Base-by-base conservation (phyloP, 2,329 filamentous ascomycete species). In the Juglanconis sp. region DNA sequence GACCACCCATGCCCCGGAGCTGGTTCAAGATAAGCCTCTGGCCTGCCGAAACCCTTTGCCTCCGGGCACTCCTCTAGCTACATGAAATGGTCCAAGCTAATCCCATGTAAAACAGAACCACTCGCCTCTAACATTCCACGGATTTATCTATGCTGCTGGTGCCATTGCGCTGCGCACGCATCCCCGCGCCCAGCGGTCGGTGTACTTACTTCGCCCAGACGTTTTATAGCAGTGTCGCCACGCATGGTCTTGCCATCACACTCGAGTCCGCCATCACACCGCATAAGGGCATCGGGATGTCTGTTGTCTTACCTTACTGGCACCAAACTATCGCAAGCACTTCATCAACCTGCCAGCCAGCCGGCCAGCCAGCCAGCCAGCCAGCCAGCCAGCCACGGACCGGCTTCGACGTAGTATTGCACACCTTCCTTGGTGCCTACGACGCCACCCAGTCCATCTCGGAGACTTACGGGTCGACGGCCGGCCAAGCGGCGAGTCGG, bases 41-140 rank as follows among this genome's bases (percentile, higher is more conserved):
- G n/a, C 38, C 38, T 42, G 38, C 38, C 38, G 38, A 15, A 42
- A 42, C 38, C 38, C 38, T 42, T 31, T 59, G 24, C 50, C 48
- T 46, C 50, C 35, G 57, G 57, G 36, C 50, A 31, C 24, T 59
- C 51, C 51, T 50, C 57, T 59, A 59, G 57, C 57, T 42, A 55
- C 51, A 59, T 42, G 36, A 42, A 15, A 55, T 53, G 38, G 57
- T 55, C 51, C 32, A 36, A 59, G 51, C 51, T 59, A 59, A 47
- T 38, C 13, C 35, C 11, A 40, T 42, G 56, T 53, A 32, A 47
- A 48, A 35, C 57, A 53, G 32, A 51, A 15, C 11, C 57, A 8
- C 38, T 42, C n/a, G 38, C 38, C 38, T 42, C 11, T 24, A 24
- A 24, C 24, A 24, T 24, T 42, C 38, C n/a, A 15, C 38, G 4